Evolutionary conservation across 805 yeast species (phyloP).

Genomic region (Starmerella scarabaei): DNA sequence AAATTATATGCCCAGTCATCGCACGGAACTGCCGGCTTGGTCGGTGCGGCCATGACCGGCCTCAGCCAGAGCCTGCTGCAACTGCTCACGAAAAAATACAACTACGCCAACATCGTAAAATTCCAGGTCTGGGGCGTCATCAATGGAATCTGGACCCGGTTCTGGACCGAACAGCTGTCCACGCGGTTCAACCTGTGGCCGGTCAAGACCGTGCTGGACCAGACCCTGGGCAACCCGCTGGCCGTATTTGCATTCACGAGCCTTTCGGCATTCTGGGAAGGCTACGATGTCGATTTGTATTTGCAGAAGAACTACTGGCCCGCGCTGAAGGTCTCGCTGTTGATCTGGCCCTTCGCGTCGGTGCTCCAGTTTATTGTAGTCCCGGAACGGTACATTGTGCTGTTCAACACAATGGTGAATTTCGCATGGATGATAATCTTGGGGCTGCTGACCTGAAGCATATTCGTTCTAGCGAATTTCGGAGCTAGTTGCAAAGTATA

Average conservation of each 20-base stretch:
- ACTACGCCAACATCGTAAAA: slow-evolving; percentile 20
- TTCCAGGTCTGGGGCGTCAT: slow-evolving; percentile 30
- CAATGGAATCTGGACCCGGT: slow-evolving; percentile 28
- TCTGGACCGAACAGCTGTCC: slow-evolving; percentile 28
- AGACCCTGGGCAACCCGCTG: slow-evolving; percentile 27
- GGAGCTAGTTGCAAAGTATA: no score
- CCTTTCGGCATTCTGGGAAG: slow-evolving; percentile 29
- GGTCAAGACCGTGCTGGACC: slow-evolving; percentile 25
- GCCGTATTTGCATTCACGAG: slow-evolving; percentile 25
- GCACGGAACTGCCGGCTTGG: slow-evolving; percentile 26
- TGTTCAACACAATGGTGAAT: slow-evolving; percentile 18
- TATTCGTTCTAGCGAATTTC: no score
- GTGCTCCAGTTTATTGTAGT: slow-evolving; percentile 17
- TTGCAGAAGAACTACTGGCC: slow-evolving; percentile 21
- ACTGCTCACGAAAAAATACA: slow-evolving; percentile 17
- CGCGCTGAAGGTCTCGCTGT: slow-evolving; percentile 19
- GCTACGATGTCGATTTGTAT: slow-evolving; percentile 24
- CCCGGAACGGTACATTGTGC: slow-evolving; percentile 18
- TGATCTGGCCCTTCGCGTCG: slow-evolving; percentile 23
- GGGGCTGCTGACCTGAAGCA: slow-evolving; percentile 15
- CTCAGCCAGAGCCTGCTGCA: slow-evolving; percentile 27
- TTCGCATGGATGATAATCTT: slow-evolving; percentile 25
- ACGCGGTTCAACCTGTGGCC: slow-evolving; percentile 17
- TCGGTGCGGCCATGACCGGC: slow-evolving; percentile 25
- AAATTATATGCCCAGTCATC: slow-evolving; percentile 19